These are phyloP conservation scores for Xylaria sp. DNA, from an alignment of 2,329 filamentous ascomycete genomes.

Conservation along the genomic window DNA sequence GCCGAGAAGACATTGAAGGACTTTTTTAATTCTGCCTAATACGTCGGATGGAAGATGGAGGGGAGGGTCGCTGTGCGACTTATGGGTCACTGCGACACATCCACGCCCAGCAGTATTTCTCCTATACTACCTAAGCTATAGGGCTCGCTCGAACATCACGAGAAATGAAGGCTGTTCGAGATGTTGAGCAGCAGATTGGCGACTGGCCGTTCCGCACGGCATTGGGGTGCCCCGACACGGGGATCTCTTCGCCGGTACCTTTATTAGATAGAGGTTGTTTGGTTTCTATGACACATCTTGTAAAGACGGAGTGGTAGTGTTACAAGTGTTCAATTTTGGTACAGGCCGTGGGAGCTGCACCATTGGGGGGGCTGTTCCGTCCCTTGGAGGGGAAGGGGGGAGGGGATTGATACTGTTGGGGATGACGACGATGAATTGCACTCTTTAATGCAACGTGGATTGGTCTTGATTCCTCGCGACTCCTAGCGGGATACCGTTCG, in stretches of 20 bases:
- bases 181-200: slow-evolving; percentile 30
- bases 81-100: slow-evolving; percentile 15
- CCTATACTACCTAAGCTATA: slow-evolving; percentile 4
- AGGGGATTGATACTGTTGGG: slow-evolving; percentile 25
- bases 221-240: slow-evolving; percentile 29
- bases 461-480: slow-evolving; percentile 22
- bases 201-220: slow-evolving; percentile 24
- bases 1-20: slow-evolving; percentile 71
- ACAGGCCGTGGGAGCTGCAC: slow-evolving; percentile 25
- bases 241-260: slow-evolving; percentile 26
- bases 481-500: slow-evolving; percentile 13
- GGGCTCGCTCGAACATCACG: slow-evolving; percentile 35
- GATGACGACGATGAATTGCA: slow-evolving; percentile 29
- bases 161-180: slow-evolving; percentile 44
- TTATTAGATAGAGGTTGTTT: slow-evolving; percentile 36
- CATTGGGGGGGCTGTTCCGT: slow-evolving; percentile 20
- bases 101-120: slow-evolving; percentile 21
- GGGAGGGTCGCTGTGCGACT: not conserved
- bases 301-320: slow-evolving; percentile 19
- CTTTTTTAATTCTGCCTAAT: slow-evolving; percentile 62
- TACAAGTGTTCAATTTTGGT: slow-evolving; percentile 27
- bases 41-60: slow-evolving; percentile 6
- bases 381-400: too few relatives aligned
- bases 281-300: slow-evolving; percentile 28
- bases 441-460: slow-evolving; percentile 35